Evolutionary conservation across 2,329 filamentous ascomycete genomes (phyloP).

Genomic region (Emergomyces orientalis): DNA sequence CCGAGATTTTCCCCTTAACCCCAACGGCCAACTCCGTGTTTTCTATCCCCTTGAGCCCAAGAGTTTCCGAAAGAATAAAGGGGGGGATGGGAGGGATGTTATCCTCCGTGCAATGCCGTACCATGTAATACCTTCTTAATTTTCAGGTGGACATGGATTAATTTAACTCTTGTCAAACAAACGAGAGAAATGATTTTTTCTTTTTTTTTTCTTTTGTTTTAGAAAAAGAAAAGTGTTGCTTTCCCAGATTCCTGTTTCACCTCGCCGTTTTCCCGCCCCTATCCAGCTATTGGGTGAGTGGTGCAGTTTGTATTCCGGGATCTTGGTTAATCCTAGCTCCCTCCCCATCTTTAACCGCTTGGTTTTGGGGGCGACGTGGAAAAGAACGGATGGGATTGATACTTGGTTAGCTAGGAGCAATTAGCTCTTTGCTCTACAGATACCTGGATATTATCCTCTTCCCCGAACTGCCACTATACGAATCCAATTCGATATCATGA

Average conservation of each 20-base stretch:
- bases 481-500: background rate
- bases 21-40: background rate
- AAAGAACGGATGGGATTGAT: background rate
- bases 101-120: background rate
- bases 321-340: background rate
- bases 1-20: background rate
- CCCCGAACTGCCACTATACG: background rate
- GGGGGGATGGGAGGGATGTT: background rate
- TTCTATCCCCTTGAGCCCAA: too few relatives aligned
- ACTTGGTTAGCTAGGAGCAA: background rate
- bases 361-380: background rate
- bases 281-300: background rate
- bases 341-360: background rate
- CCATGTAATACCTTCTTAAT: background rate
- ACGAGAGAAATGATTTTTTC: background rate
- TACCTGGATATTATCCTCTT: background rate
- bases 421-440: background rate
- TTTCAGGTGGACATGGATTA: constrained; percentile 1
- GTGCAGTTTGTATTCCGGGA: background rate
- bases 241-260: background rate
- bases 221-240: background rate
- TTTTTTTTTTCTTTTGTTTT: background rate
- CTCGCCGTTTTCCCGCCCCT: background rate
- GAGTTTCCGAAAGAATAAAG: background rate
- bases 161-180: background rate